Evolutionary conservation across 2,329 filamentous ascomycete genomes (phyloP).

Genomic region (Calonectria hongkongensis): DNA sequence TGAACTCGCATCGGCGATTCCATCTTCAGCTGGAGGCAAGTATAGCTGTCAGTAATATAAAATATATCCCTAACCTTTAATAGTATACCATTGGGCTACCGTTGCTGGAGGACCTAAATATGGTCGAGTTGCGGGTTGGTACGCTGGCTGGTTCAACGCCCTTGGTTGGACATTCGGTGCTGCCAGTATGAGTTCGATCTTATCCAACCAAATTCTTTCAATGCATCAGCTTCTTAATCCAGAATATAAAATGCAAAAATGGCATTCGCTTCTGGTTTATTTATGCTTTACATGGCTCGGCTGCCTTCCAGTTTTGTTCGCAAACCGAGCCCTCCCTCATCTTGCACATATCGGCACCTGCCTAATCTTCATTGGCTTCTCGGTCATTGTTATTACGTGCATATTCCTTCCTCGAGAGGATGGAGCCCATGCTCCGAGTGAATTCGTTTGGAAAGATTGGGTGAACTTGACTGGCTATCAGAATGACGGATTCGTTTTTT

Average conservation of each 20-base stretch:
- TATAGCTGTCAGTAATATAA: too few species aligned
- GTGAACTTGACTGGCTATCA: constrained; percentile 61
- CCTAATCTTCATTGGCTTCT: constrained; percentile 68
- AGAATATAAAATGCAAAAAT: constrained; percentile 58
- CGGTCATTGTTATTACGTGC: constrained; percentile 73
- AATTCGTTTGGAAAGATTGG: constrained; percentile 65
- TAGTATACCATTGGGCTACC: constrained; percentile 77
- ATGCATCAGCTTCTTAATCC: constrained; percentile 65
- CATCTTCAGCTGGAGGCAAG: constrained; percentile 69
- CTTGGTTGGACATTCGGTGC: constrained; percentile 63
- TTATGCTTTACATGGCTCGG: constrained; percentile 62
- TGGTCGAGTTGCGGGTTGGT: constrained; percentile 69
- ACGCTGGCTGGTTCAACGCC: constrained; percentile 67
- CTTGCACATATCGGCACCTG: constrained; percentile 72
- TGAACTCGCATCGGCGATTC: constrained; percentile 76
- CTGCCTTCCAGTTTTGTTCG: constrained; percentile 67
- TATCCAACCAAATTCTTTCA: constrained; percentile 63
- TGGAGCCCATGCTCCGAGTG: constrained; percentile 54
- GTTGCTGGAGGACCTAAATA: constrained; percentile 71
- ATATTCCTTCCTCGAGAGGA: constrained; percentile 68
- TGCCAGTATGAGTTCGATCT: constrained; percentile 63
- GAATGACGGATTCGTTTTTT: constrained; percentile 62
- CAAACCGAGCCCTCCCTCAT: constrained; percentile 70
- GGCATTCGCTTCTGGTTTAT: constrained; percentile 67
- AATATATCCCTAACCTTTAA: background rate